Evolutionary conservation across 305 asterid genomes (phyloP).

Genomic region (Solanum aculeatissimum): DNA sequence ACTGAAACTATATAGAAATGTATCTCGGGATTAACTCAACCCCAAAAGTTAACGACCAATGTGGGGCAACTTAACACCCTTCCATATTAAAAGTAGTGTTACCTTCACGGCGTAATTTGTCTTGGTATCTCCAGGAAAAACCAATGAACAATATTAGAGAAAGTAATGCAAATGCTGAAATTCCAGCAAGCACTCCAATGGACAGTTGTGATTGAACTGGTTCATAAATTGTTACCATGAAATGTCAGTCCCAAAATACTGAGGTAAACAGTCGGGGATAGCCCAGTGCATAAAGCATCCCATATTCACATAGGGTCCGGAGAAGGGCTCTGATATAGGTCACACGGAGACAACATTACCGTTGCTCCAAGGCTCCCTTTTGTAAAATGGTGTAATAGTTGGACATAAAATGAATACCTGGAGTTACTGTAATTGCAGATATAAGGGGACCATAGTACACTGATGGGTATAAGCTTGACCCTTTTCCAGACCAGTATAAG

Average conservation of each 20-base stretch:
- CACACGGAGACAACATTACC: neutral
- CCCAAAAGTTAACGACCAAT: neutral
- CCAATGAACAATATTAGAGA: neutral
- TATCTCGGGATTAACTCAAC: neutral
- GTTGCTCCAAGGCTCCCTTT: neutral
- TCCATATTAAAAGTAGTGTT: neutral
- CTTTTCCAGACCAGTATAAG: constrained; percentile 13
- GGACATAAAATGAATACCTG: neutral
- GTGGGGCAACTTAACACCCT: neutral
- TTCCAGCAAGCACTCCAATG: neutral
- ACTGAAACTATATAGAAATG: neutral
- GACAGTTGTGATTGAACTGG: neutral
- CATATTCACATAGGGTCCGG: neutral
- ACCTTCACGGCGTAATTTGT: neutral
- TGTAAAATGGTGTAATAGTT: neutral
- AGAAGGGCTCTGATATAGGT: neutral
- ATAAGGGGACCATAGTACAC: constrained; percentile 1
- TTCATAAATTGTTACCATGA: neutral
- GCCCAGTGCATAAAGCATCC: neutral
- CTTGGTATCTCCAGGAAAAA: neutral
- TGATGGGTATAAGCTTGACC: neutral
- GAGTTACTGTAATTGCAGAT: constrained; percentile 13
- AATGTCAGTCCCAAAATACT: neutral
- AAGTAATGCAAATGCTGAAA: constrained; percentile 1
- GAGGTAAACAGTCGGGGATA: neutral